Conservation (phyloP, 129 eudicot genomes). For the Arctium minus region DNA sequence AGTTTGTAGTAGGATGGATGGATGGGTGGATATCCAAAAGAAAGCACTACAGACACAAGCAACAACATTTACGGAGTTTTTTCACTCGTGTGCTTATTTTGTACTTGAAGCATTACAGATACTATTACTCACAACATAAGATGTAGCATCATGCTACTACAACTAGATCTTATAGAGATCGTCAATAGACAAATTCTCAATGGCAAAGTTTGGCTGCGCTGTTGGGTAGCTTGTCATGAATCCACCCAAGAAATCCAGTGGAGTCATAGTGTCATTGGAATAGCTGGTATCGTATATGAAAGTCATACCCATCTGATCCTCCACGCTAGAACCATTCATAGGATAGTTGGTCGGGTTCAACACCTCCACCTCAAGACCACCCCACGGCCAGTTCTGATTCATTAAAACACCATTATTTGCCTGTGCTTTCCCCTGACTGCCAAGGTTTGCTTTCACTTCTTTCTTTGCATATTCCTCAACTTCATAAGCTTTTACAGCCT, state of each 20-base stretch:
- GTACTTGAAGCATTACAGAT: conserved; percentile 24
- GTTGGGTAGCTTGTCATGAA: conserved; percentile 53
- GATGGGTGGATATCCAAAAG: conserved; percentile 22
- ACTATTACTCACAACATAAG: conserved; percentile 27
- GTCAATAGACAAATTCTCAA: conserved; percentile 51
- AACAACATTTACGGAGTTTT: conserved; percentile 29
- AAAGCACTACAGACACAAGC: conserved; percentile 21
- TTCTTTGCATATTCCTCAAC: conserved; percentile 27
- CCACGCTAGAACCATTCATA: conserved; percentile 20
- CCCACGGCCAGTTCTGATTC: conserved; percentile 30
- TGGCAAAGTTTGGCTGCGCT: conserved; percentile 40
- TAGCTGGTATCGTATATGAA: conserved; percentile 59
- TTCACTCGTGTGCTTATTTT: conserved; percentile 34
- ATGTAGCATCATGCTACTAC: not conserved
- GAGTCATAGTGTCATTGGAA: conserved; percentile 46
- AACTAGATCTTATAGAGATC: conserved; percentile 48
- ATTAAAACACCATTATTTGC: conserved; percentile 8
- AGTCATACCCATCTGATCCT: conserved; percentile 40
- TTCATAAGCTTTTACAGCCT: conserved; percentile 50
- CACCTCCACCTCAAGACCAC: conserved; percentile 32
- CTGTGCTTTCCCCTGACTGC: conserved; percentile 10
- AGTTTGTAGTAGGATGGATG: conserved; percentile 12
- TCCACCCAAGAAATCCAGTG: conserved; percentile 56
- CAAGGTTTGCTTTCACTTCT: conserved; percentile 20
- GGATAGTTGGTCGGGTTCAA: conserved; percentile 20